These are phyloP conservation scores for Arthrobotrys entomopaga DNA, from an alignment of 2,329 filamentous ascomycete species.

Conservation along the genomic window DNA sequence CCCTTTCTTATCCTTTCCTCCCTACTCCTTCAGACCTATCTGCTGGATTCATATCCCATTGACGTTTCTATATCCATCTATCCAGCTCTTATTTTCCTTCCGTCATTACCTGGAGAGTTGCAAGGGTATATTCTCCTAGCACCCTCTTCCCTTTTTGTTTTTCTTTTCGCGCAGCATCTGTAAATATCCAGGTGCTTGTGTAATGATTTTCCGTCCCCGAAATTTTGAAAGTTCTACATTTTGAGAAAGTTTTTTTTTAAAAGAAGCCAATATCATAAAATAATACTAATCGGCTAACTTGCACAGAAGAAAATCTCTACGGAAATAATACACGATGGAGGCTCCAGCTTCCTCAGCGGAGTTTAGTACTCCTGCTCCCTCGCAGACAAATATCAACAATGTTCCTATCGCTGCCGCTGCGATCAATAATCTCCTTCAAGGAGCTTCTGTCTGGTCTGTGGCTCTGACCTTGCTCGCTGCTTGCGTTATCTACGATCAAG, in stretches of 20 bases:
- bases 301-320: not conserved
- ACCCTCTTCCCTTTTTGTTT: no score
- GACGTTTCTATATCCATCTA: not conserved
- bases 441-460: constrained; percentile 73
- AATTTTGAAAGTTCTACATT: no score
- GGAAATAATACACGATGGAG: constrained; percentile 32
- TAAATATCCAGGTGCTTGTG: no score
- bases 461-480: constrained; percentile 75
- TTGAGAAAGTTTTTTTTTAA: no score
- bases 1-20: not conserved
- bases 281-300: constrained; percentile 8
- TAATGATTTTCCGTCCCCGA: not conserved
- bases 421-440: constrained; percentile 63
- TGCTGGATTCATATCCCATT: not conserved
- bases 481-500: constrained; percentile 86
- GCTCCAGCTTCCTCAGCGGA: constrained; percentile 52
- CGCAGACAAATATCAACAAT: constrained; percentile 47
- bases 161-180: no score
- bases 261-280: not conserved
- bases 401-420: constrained; percentile 31
- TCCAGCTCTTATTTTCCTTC: not conserved
- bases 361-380: constrained; percentile 38
- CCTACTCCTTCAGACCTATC: constrained; percentile 17
- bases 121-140: no score
- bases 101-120: no score